Evolutionary conservation across 176 grass and related monocot genomes (phyloP), one percentile per base, ranked within the genome.

Genomic region (Oryza punctata): DNA sequence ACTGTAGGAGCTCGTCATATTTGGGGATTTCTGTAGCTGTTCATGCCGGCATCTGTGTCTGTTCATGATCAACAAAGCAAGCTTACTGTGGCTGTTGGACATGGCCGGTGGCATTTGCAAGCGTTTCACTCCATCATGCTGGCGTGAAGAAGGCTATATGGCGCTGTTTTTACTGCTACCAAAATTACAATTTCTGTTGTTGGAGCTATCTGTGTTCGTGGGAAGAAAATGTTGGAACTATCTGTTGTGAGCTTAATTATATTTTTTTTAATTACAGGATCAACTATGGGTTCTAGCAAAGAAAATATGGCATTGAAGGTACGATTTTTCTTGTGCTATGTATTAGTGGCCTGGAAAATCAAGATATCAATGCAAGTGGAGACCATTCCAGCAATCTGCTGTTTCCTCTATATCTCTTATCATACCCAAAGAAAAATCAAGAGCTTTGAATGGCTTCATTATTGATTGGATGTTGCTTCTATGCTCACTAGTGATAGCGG

Each of bases 301-400:
- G 84, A 77, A 72, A 83, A 70, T 61, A 14, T 85, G 71, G 27
- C 66, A 37, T 52, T 93, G 33, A 96, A 93, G 91, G 94, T 97
- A 89, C 14, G 59, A 1, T 68, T 87, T n/a, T 80, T 87, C 37
- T 83, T 49, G 25, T 60, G 13, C 54, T 77, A 38, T 38, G 71
- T 67, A 69, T 64, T 27, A 64, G 30, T 85, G 47, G 33, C 21
- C 54, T 49, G 66, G 43, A 85, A 33, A 15, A 50, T 68, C 25
- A 69, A 40, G 1, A 41, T 24, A 32, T 49, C 19, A 85, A 59
- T 66, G 14, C 57, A 67, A 70, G 30, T 3, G 5, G 19, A 82
- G 25, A 44, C 10, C 4, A 11, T 72, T 54, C 54, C 0, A 1
- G 7, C 30, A 35, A 10, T 78, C 78, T 14, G 0, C 8, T 60